These are phyloP conservation scores for Myriangium duriaei DNA, from an alignment of 2,329 filamentous ascomycete genomes.

Conservation along the genomic window DNA sequence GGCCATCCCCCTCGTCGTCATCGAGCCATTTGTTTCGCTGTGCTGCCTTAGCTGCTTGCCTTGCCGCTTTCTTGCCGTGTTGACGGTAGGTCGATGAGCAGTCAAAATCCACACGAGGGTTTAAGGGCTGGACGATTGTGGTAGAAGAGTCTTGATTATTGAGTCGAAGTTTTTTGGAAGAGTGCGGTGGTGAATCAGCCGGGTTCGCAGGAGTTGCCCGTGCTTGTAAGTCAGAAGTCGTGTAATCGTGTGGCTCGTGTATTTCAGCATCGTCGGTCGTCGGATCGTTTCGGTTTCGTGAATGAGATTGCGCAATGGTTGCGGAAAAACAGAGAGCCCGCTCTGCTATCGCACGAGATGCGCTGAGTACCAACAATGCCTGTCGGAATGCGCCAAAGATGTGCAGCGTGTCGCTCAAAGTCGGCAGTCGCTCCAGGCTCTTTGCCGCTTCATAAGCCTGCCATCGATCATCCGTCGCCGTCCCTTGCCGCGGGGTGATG, in stretches of 20 bases:
- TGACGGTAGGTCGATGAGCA: slow-evolving; percentile 1
- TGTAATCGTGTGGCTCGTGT: slow-evolving; percentile 4
- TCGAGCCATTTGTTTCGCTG: slow-evolving; percentile 31
- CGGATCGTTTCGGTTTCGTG: too few species aligned
- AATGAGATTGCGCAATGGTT: neutral
- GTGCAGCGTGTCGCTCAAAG: slow-evolving; percentile 3
- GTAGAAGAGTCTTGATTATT: too few species aligned
- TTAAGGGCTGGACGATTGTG: neutral
- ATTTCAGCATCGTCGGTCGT: neutral
- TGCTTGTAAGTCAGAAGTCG: slow-evolving; percentile 6
- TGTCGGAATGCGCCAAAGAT: slow-evolving; percentile 6
- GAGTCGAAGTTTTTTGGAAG: too few species aligned
- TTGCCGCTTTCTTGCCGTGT: slow-evolving; percentile 7
- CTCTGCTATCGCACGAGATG: slow-evolving; percentile 5
- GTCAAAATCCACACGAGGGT: neutral
- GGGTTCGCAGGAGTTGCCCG: neutral
- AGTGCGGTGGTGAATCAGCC: neutral
- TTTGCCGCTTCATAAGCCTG: neutral
- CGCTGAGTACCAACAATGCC: slow-evolving; percentile 1
- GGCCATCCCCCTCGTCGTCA: slow-evolving; percentile 36
- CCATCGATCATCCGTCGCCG: slow-evolving; percentile 3
- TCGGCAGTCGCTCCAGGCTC: neutral
- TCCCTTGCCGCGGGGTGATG: slow-evolving; percentile 3
- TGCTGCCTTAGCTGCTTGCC: slow-evolving; percentile 17
- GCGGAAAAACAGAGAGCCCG: slow-evolving; percentile 1